Percentiles rank a stretch among this genome's conserved stretches.
These are phyloP conservation scores for Leccinum pseudoinsigne DNA, from an alignment of 1,284 basidiomycete genomes.

Conservation along the genomic window DNA sequence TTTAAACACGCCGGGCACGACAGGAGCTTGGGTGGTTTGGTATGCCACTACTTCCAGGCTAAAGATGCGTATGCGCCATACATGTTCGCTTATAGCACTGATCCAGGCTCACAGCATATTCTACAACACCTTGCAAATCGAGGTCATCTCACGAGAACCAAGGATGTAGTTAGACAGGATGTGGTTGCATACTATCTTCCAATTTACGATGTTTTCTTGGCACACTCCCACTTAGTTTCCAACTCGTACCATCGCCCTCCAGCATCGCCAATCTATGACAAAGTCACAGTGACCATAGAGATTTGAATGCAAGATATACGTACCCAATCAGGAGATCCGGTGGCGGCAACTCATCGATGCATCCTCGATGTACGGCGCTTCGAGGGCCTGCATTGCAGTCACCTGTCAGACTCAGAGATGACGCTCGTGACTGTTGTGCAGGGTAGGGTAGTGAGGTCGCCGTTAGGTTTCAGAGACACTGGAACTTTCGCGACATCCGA, in stretches of 20 bases:
- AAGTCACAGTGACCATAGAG: constrained; percentile 18
- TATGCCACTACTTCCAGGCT: no score
- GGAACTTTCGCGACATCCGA: constrained; percentile 19
- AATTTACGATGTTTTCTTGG: constrained; percentile 67
- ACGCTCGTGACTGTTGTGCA: no score
- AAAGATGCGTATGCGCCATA: no score
- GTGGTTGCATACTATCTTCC: constrained; percentile 28
- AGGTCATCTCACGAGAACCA: constrained; percentile 35
- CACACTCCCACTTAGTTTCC: constrained; percentile 84
- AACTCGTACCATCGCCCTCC: constrained; percentile 96
- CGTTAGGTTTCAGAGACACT: constrained; percentile 29
- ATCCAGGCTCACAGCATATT: no score
- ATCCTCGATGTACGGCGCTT: constrained; percentile 78
- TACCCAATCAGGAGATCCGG: constrained; percentile 81
- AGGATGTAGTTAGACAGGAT: constrained; percentile 29
- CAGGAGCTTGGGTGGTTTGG: no score
- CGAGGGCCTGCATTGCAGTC: constrained; percentile 79
- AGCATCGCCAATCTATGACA: constrained; percentile 61
- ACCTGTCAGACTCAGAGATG: constrained; percentile 43
- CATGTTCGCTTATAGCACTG: no score
- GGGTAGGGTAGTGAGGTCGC: constrained; percentile 20
- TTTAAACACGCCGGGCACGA: no score
- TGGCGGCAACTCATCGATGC: constrained; percentile 59
- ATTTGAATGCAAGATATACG: constrained; percentile 33
- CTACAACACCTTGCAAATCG: constrained; percentile 68